phyloP scores from a whole-genome alignment of 352 stramenopile species.

The Pythium folliculosum region DNA sequence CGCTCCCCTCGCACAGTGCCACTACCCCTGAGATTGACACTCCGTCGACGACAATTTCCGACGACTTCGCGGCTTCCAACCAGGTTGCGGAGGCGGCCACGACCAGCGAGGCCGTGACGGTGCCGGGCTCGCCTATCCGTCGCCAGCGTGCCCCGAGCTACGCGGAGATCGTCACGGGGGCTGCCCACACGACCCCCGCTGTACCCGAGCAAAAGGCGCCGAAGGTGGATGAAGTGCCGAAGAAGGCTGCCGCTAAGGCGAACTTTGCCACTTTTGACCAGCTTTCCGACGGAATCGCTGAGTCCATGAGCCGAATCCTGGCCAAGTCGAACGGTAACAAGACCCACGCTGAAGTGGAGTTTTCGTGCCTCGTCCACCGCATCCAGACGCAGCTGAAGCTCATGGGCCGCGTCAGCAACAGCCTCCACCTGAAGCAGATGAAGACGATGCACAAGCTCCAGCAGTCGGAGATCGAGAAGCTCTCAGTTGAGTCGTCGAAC shows the following conservation, averaged over 20 bases:
- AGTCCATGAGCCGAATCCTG: slow-evolving; percentile 44
- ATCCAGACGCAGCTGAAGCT: slow-evolving; percentile 48
- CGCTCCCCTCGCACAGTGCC: background rate
- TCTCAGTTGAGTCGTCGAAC: slow-evolving; percentile 34
- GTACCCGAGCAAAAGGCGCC: slow-evolving; percentile 27
- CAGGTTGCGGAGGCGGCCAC: background rate
- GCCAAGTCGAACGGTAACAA: slow-evolving; percentile 33
- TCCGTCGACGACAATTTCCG: background rate
- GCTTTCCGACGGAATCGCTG: slow-evolving; percentile 35
- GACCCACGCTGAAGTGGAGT: slow-evolving; percentile 37
- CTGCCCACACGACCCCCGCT: slow-evolving; percentile 39
- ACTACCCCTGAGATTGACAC: background rate
- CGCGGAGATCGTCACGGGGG: slow-evolving; percentile 28
- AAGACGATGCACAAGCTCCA: slow-evolving; percentile 37
- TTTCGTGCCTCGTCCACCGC: slow-evolving; percentile 40
- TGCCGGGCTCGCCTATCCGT: slow-evolving; percentile 4
- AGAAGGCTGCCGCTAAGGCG: slow-evolving; percentile 12
- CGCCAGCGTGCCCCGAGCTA: slow-evolving; percentile 30
- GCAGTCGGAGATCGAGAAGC: slow-evolving; percentile 41
- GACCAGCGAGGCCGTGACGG: background rate
- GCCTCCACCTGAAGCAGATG: slow-evolving; percentile 41
- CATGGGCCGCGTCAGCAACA: slow-evolving; percentile 41
- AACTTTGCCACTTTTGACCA: slow-evolving; percentile 31
- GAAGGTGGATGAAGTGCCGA: slow-evolving; percentile 7
- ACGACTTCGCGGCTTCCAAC: background rate